phyloP scores from a whole-genome alignment of 352 stramenopile genomes.

The Achlya hypogyna region DNA sequence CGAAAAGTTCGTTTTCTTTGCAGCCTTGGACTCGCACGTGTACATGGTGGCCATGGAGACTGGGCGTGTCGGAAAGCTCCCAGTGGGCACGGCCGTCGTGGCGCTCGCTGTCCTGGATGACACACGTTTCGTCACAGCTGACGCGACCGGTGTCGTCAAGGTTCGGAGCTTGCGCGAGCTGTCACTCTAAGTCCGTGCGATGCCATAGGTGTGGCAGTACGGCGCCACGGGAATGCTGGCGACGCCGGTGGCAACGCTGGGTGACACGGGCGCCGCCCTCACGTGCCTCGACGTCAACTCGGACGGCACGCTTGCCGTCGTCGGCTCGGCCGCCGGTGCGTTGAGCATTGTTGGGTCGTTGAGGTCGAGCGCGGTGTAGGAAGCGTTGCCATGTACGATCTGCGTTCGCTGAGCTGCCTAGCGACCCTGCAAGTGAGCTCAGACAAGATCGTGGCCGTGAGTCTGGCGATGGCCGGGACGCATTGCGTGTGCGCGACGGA shows the following conservation, averaged over 20 bases:
- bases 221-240: constrained; percentile 40
- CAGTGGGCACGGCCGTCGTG: constrained; percentile 58
- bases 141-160: neutral
- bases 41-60: constrained; percentile 63
- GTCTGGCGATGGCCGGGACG: constrained; percentile 44
- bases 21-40: constrained; percentile 64
- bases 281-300: constrained; percentile 56
- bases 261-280: constrained; percentile 53
- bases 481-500: constrained; percentile 59
- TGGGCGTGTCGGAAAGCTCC: constrained; percentile 45
- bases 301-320: constrained; percentile 38
- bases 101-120: constrained; percentile 44
- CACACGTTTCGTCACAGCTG: neutral
- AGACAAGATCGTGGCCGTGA: constrained; percentile 52
- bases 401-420: constrained; percentile 53
- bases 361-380: constrained; percentile 27
- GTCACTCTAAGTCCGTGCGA: no score
- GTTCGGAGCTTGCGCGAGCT: constrained; percentile 18
- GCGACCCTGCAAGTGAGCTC: constrained; percentile 40
- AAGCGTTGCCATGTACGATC: constrained; percentile 48
- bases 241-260: constrained; percentile 42
- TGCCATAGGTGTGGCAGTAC: constrained; percentile 65
- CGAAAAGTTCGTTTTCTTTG: constrained; percentile 48
- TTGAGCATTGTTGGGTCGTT: constrained; percentile 43
- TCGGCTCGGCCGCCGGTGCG: constrained; percentile 43